A percentile compares a stretch with the other conserved stretches of the same genome.
These are phyloP conservation scores for Mycoemilia scoparia DNA, from an alignment of 192 early-diverging fungal species.

Conservation along the genomic window DNA sequence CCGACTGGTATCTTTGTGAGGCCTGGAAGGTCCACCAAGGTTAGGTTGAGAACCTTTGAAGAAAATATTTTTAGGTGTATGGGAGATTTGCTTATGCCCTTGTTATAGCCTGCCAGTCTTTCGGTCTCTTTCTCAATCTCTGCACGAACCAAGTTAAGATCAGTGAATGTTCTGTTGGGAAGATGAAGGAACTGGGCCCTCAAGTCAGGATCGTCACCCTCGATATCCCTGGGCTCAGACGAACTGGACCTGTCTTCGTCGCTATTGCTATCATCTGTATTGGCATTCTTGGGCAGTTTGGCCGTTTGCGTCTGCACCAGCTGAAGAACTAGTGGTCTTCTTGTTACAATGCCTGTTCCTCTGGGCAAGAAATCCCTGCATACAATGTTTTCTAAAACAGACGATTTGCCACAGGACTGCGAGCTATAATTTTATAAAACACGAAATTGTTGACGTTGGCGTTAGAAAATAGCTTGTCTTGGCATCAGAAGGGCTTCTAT, in stretches of 20 bases:
- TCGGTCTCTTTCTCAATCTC: conserved; percentile 70
- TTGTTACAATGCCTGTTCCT: conserved; percentile 71
- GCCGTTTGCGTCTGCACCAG: conserved; percentile 38
- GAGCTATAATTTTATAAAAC: conserved; percentile 28
- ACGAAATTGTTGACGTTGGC: no score
- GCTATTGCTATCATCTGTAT: background rate
- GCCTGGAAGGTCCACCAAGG: conserved; percentile 68
- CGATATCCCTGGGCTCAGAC: background rate
- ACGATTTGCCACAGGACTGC: conserved; percentile 85
- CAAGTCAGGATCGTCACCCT: conserved; percentile 8
- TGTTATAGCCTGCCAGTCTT: conserved; percentile 59
- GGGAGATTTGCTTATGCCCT: conserved; percentile 55
- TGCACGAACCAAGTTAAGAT: conserved; percentile 54
- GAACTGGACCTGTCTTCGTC: no score
- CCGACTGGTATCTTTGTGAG: conserved; percentile 60
- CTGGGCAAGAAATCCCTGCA: conserved; percentile 93
- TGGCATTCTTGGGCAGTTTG: conserved; percentile 1
- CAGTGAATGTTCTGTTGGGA: conserved; percentile 54
- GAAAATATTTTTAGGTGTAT: conserved; percentile 64
- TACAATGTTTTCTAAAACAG: conserved; percentile 96
- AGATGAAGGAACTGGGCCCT: conserved; percentile 57
- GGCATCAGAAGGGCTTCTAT: no score
- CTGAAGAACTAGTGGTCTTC: conserved; percentile 63
- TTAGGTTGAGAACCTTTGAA: conserved; percentile 55
- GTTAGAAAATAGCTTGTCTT: no score